These are phyloP conservation scores for Lantana camara DNA, from an alignment of 257 asterid species.

Conservation along the genomic window DNA sequence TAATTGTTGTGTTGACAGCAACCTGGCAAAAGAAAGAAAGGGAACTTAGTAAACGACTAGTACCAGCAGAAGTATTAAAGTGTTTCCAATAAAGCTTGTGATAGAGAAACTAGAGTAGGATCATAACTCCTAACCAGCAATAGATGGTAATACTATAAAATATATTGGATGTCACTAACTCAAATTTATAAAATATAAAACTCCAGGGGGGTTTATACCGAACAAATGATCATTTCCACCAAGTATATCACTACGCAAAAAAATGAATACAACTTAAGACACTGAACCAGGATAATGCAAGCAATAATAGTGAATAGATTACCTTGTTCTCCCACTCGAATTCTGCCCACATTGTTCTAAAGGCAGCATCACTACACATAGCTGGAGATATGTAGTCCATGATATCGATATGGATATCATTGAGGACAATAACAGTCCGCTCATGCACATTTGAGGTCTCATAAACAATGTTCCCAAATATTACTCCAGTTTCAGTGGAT, in stretches of 20 bases:
- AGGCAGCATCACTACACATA: constrained; percentile 86
- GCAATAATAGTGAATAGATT: constrained; percentile 18
- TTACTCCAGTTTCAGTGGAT: constrained; percentile 98
- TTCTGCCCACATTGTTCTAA: constrained; percentile 99
- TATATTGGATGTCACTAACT: background rate
- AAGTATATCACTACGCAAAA: constrained; percentile 17
- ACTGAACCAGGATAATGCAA: constrained; percentile 14
- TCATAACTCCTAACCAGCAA: background rate
- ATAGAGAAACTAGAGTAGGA: constrained; percentile 8
- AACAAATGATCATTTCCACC: background rate
- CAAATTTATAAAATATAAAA: background rate
- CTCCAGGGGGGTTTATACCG: background rate
- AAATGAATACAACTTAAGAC: constrained; percentile 1
- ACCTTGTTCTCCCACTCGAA: constrained; percentile 99
- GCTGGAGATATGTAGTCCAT: constrained; percentile 99
- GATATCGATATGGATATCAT: constrained; percentile 97
- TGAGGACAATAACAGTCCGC: constrained; percentile 90
- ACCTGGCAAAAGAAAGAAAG: constrained; percentile 55
- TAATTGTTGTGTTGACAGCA: constrained; percentile 90
- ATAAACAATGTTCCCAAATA: constrained; percentile 94
- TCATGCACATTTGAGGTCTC: constrained; percentile 96
- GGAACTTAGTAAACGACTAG: background rate
- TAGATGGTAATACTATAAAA: constrained; percentile 11
- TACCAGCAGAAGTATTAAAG: background rate
- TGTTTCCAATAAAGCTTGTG: background rate